Conservation (phyloP, 345 rosid genomes). For the Syzygium aqueum region DNA sequence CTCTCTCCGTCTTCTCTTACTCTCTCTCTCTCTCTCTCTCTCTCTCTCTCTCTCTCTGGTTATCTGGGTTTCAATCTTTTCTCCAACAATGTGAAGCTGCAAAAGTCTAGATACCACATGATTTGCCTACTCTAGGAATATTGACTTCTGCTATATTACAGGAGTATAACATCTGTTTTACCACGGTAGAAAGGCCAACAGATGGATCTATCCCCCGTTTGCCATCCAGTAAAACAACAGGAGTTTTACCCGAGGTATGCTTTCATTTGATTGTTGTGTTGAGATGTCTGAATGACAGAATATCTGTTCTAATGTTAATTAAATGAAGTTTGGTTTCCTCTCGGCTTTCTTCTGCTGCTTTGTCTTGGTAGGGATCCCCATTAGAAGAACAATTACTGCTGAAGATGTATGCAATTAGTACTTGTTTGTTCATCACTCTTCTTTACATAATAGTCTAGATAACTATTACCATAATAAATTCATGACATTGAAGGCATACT, state of each 20-base stretch:
- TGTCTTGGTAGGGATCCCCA: not conserved
- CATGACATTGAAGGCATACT: not conserved
- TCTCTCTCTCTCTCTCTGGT: not conserved
- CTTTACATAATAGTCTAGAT: not conserved
- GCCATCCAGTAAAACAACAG: constrained; percentile 62
- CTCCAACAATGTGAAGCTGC: not conserved
- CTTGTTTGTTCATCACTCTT: not conserved
- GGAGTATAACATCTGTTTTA: constrained; percentile 97
- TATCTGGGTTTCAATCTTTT: not conserved
- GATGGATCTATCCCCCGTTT: constrained; percentile 66
- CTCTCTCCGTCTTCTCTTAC: not conserved
- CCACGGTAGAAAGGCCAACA: constrained; percentile 81
- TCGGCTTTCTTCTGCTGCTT: not conserved
- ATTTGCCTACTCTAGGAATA: not conserved
- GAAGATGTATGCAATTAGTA: not conserved
- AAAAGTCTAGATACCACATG: not conserved
- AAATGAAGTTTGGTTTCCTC: not conserved
- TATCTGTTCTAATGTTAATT: not conserved
- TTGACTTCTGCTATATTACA: constrained; percentile 19
- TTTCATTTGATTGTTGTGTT: not conserved
- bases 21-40: too few species aligned
- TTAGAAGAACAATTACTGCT: not conserved
- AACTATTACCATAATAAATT: not conserved
- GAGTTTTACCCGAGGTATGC: constrained; percentile 88
- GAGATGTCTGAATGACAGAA: not conserved